These are phyloP conservation scores for Starmerella asiatica DNA, from an alignment of 805 yeast genomes.

Conservation along the genomic window DNA sequence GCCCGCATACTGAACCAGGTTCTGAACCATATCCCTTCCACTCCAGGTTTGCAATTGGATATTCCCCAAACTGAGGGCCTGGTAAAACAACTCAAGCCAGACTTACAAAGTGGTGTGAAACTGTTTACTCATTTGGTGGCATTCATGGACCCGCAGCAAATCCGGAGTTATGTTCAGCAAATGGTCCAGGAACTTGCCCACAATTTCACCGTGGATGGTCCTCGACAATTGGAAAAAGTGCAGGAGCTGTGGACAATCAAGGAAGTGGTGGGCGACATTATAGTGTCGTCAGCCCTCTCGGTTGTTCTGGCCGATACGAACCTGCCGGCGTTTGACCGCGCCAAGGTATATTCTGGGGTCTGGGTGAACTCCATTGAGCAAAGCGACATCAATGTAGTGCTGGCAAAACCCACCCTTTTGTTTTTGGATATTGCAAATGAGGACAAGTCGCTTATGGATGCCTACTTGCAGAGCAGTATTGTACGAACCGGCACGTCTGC, in stretches of 20 bases:
- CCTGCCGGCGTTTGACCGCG: slow-evolving; percentile 29
- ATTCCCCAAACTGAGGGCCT: slow-evolving; percentile 4
- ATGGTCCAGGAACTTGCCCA: slow-evolving; percentile 1
- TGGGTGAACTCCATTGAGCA: slow-evolving; percentile 64
- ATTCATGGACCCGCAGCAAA: slow-evolving; percentile 6
- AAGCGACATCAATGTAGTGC: slow-evolving; percentile 31
- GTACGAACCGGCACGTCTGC: slow-evolving; percentile 39
- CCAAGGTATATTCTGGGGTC: slow-evolving; percentile 46
- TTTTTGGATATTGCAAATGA: slow-evolving; percentile 44
- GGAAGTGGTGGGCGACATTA: slow-evolving; percentile 38
- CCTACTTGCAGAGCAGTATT: slow-evolving; percentile 15
- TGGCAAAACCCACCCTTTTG: slow-evolving; percentile 52
- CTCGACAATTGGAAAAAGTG: slow-evolving; percentile 58
- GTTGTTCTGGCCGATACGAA: slow-evolving; percentile 36
- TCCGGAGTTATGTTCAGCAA: slow-evolving; percentile 6
- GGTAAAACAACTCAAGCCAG: slow-evolving; percentile 1
- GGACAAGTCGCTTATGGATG: slow-evolving; percentile 6
- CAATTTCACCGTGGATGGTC: slow-evolving; percentile 31
- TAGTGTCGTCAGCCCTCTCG: slow-evolving; percentile 62
- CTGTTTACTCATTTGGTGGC: slow-evolving; percentile 9
- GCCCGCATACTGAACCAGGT: slow-evolving; percentile 5
- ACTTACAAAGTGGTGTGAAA: slow-evolving; percentile 5
- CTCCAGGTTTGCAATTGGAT: slow-evolving; percentile 9
- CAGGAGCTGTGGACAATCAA: slow-evolving; percentile 47
- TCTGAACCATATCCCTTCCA: slow-evolving; percentile 7